Percentiles rank a stretch among this genome's conserved stretches.
phyloP scores from a whole-genome alignment of 23 red algal species.

The Agarophyton chilense region DNA sequence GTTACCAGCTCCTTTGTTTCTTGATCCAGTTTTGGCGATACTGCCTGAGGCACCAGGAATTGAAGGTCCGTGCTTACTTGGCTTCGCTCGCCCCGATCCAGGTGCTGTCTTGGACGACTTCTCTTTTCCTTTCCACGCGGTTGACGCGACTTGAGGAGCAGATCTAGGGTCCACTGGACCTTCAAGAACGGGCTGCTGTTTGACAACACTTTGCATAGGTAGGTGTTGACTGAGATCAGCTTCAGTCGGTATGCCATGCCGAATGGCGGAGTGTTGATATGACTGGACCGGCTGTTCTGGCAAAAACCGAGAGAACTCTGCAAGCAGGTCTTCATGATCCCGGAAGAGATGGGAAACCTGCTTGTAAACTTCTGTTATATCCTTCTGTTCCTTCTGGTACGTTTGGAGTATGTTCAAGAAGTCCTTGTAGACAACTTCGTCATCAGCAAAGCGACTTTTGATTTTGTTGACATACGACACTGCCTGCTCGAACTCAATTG shows the following conservation, averaged over 20 bases:
- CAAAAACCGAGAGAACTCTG: slow-evolving; percentile 89
- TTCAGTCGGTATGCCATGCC: background rate
- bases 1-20: background rate
- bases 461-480: slow-evolving; percentile 96
- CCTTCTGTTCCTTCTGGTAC: slow-evolving; percentile 89
- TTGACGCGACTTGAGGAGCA: background rate
- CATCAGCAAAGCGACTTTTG: slow-evolving; percentile 79
- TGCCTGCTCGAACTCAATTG: slow-evolving; percentile 92
- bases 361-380: slow-evolving; percentile 77
- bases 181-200: slow-evolving; percentile 49
- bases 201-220: background rate
- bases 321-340: slow-evolving; percentile 81
- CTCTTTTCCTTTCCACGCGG: slow-evolving; percentile 33
- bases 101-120: background rate
- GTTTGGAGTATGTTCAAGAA: slow-evolving; percentile 91
- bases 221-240: background rate
- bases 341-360: slow-evolving; percentile 79
- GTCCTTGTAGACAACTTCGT: slow-evolving; percentile 77
- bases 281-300: slow-evolving; percentile 55
- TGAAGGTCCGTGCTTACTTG: background rate
- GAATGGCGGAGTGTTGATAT: background rate
- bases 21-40: background rate
- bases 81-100: slow-evolving; percentile 5
- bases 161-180: background rate
- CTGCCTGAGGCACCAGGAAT: background rate